phyloP scores from a whole-genome alignment of 2,329 filamentous ascomycete species.

The Xylariaceae sp. region DNA sequence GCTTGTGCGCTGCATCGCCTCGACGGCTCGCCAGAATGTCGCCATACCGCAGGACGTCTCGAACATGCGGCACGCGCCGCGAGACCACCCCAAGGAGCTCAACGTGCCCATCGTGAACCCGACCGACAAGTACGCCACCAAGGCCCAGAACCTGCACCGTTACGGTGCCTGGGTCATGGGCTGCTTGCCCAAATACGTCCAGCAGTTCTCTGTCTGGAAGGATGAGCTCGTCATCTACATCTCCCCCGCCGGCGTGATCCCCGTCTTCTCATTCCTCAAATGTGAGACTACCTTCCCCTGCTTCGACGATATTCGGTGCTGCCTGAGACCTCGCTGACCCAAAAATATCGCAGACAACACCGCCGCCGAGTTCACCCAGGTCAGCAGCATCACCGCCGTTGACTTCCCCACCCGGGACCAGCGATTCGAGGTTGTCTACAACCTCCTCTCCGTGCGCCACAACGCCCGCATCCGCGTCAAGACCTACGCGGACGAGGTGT shows the following conservation, averaged over 20 bases:
- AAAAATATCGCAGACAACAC: slow-evolving; percentile 67
- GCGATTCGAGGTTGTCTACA: slow-evolving; percentile 97
- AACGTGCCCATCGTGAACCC: slow-evolving; percentile 82
- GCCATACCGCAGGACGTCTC: slow-evolving; percentile 55
- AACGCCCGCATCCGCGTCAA: slow-evolving; percentile 96
- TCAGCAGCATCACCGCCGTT: slow-evolving; percentile 87
- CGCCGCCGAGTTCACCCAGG: slow-evolving; percentile 89
- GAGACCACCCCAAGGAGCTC: slow-evolving; percentile 56
- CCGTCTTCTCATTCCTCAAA: slow-evolving; percentile 91
- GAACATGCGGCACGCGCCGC: slow-evolving; percentile 63
- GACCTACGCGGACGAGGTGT: slow-evolving; percentile 96
- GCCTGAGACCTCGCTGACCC: slow-evolving; percentile 15
- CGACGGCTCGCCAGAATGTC: slow-evolving; percentile 45
- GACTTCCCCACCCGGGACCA: slow-evolving; percentile 94
- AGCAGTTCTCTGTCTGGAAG: slow-evolving; percentile 99
- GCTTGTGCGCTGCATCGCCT: slow-evolving; percentile 45
- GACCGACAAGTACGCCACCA: slow-evolving; percentile 84
- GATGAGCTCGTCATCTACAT: slow-evolving; percentile 96
- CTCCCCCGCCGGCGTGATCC: slow-evolving; percentile 78
- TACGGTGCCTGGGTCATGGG: slow-evolving; percentile 97
- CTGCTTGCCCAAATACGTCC: slow-evolving; percentile 93
- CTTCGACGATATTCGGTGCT: neutral
- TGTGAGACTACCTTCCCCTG: slow-evolving; percentile 37
- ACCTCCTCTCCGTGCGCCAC: slow-evolving; percentile 89
- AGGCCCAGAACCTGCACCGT: slow-evolving; percentile 80